These are phyloP conservation scores for Spizellomyces punctatus DNA, from an alignment of 192 early-diverging fungal species.

Conservation along the genomic window DNA sequence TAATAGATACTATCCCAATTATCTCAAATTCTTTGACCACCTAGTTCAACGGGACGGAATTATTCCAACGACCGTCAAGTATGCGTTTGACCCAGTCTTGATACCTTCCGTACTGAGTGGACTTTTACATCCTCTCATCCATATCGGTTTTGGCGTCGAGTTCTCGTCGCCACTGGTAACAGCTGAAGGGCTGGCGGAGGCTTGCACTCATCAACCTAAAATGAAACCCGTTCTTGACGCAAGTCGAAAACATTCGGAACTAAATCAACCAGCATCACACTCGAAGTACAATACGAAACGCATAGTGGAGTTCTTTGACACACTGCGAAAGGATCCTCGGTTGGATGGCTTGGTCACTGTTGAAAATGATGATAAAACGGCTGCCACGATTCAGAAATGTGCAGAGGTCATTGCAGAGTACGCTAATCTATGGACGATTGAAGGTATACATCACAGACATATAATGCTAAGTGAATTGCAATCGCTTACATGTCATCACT, in stretches of 20 bases:
- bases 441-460: constrained; percentile 1
- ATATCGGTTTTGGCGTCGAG: constrained; percentile 22
- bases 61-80: not conserved
- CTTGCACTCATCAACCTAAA: not conserved
- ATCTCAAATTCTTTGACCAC: constrained; percentile 1
- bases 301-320: constrained; percentile 1
- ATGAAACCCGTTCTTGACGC: not conserved
- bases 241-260: not conserved
- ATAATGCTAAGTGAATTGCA: not conserved
- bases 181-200: constrained; percentile 23
- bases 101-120: constrained; percentile 5
- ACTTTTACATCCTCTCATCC: constrained; percentile 22
- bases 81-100: not conserved
- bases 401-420: constrained; percentile 14
- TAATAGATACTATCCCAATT: not conserved
- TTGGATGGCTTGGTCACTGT: not conserved
- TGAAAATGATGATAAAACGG: constrained; percentile 6
- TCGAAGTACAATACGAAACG: not conserved
- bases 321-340: constrained; percentile 1
- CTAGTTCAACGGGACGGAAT: not conserved
- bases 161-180: constrained; percentile 8
- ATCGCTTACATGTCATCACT: not conserved
- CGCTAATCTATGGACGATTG: constrained; percentile 8
- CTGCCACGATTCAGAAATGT: not conserved
- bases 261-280: not conserved